Evolutionary conservation across 768 basidiomycete genomes (phyloP), one percentile per base, ranked within the genome.

Genomic region (Russula ochroleuca): DNA sequence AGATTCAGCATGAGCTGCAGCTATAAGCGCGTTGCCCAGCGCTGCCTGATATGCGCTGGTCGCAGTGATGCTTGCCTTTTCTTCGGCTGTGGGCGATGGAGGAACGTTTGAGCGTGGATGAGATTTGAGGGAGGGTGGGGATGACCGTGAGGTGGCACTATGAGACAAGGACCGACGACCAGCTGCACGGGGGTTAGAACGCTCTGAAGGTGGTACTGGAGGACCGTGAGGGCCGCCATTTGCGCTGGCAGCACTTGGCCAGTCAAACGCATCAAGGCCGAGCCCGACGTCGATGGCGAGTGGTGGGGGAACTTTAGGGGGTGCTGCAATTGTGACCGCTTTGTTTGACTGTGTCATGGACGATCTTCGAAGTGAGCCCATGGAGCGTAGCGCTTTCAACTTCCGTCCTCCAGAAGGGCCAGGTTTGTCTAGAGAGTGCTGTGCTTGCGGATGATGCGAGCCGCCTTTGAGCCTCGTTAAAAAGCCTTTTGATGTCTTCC

Each of bases 1-100:
- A 5, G 93, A 94, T 73, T 98, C 96, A 2, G 95, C 89, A 73
- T 99, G 95, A 1, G 94, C 95, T 0, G 96, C 96, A 25, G 92
- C 92, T 48, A 95, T 86, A 37, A 99, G 81, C 2, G 94, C 94
- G 63, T 90, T 93, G 40, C 88, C 92, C n/a, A 98, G 80, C 2
- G 86, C 81, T 15, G 83, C 86, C 67, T 91, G 88, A 70, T 83
- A 83, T 31, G 77, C 72, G 62, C 70, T 79, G 25, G 72, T 74
- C n/a, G 76, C 71, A 14, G 69, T 69, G 71, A 65, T 68, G 67
- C 62, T 54, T 45, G 61, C 67, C 37, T 45, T 57, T 23, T 40
- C 35, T 31, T 41, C 51, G 17, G 33, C 13, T 35, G 49, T 70
- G 67, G 73, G 76, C 19, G 75, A 74, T 9, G 78, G 72, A 59